Base-by-base conservation (phyloP, 2,329 filamentous ascomycete species). In the Talaromyces sp. region DNA sequence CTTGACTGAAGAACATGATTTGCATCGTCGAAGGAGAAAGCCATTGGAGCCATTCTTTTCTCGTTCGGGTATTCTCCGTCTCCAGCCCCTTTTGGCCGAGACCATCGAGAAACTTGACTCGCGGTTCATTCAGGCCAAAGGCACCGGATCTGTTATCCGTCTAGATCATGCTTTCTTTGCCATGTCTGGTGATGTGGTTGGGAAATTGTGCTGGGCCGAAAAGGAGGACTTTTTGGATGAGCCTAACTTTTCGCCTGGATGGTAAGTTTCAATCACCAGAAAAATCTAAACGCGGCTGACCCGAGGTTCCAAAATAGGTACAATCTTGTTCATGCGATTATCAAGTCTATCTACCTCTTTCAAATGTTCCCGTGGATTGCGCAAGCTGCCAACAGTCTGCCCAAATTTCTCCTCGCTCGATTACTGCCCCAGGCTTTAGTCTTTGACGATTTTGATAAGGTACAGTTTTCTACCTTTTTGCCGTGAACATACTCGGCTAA, bases 131-230 rank as follows among this genome's bases (percentile, higher is more conserved):
- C 35, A 22, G 0, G 61, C 68, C 49, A 67, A 68, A 52, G 68
- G 66, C 50, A 68, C 70, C 13, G 41, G 56, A 9, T 56, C 47
- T 11, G 68, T 69, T 1, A 62, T 72, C 31, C 65, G 68, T 5
- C 49, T 72, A 37, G 70, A 72, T 52, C 70, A 71, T 70, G 70
- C 67, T 13, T 69, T 70, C 62, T 64, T 67, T 22, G 70, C 71
- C 10, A 71, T 71, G 58, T 63, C 72, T 8, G 73, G 73, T 2
- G 73, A 75, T 63, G 66, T 75, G 5, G 72, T 76, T 10, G 57
- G 66, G 11, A 63, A 52, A 25, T 61, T 73, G 3, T 74, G 71
- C 49, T 62, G 57, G 6, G 67, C 69, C 7, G 61, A 65, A 25
- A 41, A 61, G 31, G 61, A 66, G 15, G 41, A 67, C 31, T 58